Base-by-base conservation (phyloP, 768 basidiomycete genomes). In the Mycena albidolilacea region DNA sequence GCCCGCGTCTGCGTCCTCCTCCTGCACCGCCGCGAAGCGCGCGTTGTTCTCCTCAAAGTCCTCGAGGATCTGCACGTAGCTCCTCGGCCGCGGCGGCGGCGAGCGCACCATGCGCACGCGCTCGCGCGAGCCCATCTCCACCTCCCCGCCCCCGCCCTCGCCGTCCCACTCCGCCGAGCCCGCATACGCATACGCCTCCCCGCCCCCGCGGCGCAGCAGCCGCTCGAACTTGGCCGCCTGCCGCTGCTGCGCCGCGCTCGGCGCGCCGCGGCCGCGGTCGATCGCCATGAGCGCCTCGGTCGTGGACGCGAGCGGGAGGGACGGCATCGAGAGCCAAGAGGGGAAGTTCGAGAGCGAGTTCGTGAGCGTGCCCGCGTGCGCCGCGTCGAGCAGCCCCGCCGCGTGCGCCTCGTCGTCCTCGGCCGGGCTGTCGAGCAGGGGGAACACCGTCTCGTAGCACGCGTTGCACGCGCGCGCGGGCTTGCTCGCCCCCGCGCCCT, bases 401-500 rank as follows among this genome's bases (percentile, higher is more conserved):
- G 60, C 71, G n/a, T 57, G 72, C 21, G 67, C 62, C 5, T 64
- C 62, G 0, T 73, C 72, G 7, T 64, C 63, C 35, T 75, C 76
- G 15, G 7, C 17, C 11, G 71, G 71, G 44, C 50, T 64, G 43
- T 75, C 73, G 7, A 92, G 77, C 3, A 93, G 68, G 0, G 95
- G 95, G 76, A 97, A 97, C 19, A 97, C 93, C 14, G 92, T 89
- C 73, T 95, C 93, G 77, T 92, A 97, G 81, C 96, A 97, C 1
- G 92, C 88, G 67, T 95, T 91, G 80, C 96, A 97, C 8, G 95
- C 92, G 4, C 96, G 88, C 1, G 94, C 92, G 48, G 93, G 86
- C 78, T 93, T 84, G 79, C 82, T 77, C 59, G 81, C 80, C 46
- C n/a, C 21, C 10, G 52, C 23, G 23, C 84, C 79, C 21, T 86